These are phyloP conservation scores for Scedosporium aurantiacum DNA, from an alignment of 2,329 filamentous ascomycete genomes.

Conservation along the genomic window DNA sequence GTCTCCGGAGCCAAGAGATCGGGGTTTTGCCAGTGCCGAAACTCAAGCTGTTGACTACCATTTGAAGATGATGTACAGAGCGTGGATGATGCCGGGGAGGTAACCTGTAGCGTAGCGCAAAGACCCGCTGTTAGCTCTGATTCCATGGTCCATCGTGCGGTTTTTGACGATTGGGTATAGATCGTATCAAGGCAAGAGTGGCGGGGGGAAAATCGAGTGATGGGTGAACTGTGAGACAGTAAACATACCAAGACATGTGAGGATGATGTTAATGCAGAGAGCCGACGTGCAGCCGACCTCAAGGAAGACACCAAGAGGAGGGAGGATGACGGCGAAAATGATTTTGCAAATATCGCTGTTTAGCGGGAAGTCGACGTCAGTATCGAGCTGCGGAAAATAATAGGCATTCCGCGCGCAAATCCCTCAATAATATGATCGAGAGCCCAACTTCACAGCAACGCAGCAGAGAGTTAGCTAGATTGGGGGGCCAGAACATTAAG, in stretches of 20 bases:
- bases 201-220: background rate
- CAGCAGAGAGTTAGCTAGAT: too few species aligned
- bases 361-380: background rate
- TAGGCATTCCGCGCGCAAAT: too few species aligned
- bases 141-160: background rate
- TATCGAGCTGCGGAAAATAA: too few species aligned
- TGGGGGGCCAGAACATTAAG: too few species aligned
- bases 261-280: constrained; percentile 82
- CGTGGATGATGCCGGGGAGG: constrained; percentile 82
- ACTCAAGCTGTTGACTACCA: constrained; percentile 43
- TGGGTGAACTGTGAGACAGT: background rate
- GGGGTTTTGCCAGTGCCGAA: background rate
- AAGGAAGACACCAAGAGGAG: constrained; percentile 86
- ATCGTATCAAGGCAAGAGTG: background rate
- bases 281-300: constrained; percentile 83
- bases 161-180: background rate
- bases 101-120: constrained; percentile 26
- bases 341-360: constrained; percentile 50
- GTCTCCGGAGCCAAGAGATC: background rate
- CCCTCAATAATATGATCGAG: too few species aligned
- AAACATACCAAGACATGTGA: constrained; percentile 58
- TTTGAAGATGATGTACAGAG: constrained; percentile 86
- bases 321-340: constrained; percentile 81
- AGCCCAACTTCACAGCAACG: too few species aligned
- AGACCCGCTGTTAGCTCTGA: background rate